A percentile compares a stretch with the other conserved stretches of the same genome.
phyloP scores from a whole-genome alignment of 2,329 filamentous ascomycete genomes.

The Epichloe gansuensis region DNA sequence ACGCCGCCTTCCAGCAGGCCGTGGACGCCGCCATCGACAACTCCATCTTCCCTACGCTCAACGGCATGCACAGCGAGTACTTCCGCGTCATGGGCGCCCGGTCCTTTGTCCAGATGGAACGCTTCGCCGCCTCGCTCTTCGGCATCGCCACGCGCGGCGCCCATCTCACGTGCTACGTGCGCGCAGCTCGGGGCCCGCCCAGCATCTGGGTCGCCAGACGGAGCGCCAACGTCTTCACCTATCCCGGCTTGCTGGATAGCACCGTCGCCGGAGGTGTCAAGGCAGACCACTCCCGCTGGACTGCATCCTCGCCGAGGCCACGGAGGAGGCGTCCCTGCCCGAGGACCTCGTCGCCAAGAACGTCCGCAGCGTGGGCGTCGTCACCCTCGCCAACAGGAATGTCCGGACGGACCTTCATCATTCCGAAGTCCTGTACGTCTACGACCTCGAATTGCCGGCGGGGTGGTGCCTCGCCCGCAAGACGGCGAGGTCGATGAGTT shows the following conservation, averaged over 20 bases:
- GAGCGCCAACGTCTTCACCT: constrained; percentile 55
- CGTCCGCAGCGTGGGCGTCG: constrained; percentile 17
- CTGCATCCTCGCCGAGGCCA: constrained; percentile 58
- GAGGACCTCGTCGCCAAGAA: constrained; percentile 14
- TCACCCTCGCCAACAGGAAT: constrained; percentile 21
- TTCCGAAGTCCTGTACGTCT: constrained; percentile 48
- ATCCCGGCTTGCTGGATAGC: constrained; percentile 65
- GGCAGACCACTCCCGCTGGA: constrained; percentile 53
- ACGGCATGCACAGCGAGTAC: constrained; percentile 29
- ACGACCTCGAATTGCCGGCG: constrained; percentile 56
- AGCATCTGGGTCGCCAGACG: constrained; percentile 63
- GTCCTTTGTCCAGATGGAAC: constrained; percentile 39
- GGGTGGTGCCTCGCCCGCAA: constrained; percentile 50
- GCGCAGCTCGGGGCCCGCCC: constrained; percentile 23
- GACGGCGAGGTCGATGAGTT: constrained; percentile 76
- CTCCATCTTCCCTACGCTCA: constrained; percentile 26
- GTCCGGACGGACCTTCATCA: constrained; percentile 18
- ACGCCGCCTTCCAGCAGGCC: constrained; percentile 25
- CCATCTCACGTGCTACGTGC: constrained; percentile 53
- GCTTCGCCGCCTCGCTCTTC: constrained; percentile 50
- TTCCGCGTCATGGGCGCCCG: constrained; percentile 28
- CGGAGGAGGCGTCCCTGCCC: constrained; percentile 52
- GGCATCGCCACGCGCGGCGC: constrained; percentile 54
- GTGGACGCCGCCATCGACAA: constrained; percentile 26
- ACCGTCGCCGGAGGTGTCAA: constrained; percentile 69